Conservation (phyloP, 2,329 filamentous ascomycete genomes). For the Emergomyces africanus region DNA sequence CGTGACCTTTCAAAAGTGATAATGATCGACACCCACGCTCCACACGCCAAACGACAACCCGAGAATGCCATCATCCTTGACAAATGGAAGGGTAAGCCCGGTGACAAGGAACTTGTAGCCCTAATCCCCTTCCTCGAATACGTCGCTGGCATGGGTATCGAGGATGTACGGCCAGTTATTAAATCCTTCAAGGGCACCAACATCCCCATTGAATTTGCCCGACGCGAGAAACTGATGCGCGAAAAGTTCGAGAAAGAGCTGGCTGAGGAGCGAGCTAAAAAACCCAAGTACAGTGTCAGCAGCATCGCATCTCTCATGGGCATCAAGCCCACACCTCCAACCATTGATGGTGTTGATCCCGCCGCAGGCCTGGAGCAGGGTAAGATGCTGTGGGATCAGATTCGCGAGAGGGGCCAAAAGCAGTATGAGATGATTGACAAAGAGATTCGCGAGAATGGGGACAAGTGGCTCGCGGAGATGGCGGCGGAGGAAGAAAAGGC, state of each 20-base stretch:
- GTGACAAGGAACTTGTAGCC: constrained; percentile 74
- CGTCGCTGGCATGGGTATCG: constrained; percentile 82
- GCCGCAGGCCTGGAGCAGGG: constrained; percentile 73
- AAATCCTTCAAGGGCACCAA: constrained; percentile 81
- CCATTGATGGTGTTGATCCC: constrained; percentile 51
- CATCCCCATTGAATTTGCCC: constrained; percentile 81
- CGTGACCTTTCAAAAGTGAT: constrained; percentile 91
- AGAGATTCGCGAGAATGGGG: constrained; percentile 85
- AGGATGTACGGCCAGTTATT: constrained; percentile 73
- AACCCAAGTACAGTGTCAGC: constrained; percentile 48
- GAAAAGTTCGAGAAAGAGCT: constrained; percentile 73
- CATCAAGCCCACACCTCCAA: constrained; percentile 53
- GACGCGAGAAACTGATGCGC: constrained; percentile 72
- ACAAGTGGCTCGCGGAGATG: constrained; percentile 93
- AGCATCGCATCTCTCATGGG: constrained; percentile 62
- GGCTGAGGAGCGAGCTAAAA: constrained; percentile 53
- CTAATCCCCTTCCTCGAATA: constrained; percentile 97
- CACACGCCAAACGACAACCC: constrained; percentile 79
- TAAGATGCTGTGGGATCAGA: constrained; percentile 95
- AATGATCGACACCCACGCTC: constrained; percentile 74
- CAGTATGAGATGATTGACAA: constrained; percentile 82
- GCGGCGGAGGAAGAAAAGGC: constrained; percentile 75
- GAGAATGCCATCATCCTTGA: constrained; percentile 88
- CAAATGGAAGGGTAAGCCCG: constrained; percentile 74
- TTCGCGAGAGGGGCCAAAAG: constrained; percentile 78